These are phyloP conservation scores for Udeniomyces megalosporus DNA, from an alignment of 768 basidiomycete species.

Conservation along the genomic window DNA sequence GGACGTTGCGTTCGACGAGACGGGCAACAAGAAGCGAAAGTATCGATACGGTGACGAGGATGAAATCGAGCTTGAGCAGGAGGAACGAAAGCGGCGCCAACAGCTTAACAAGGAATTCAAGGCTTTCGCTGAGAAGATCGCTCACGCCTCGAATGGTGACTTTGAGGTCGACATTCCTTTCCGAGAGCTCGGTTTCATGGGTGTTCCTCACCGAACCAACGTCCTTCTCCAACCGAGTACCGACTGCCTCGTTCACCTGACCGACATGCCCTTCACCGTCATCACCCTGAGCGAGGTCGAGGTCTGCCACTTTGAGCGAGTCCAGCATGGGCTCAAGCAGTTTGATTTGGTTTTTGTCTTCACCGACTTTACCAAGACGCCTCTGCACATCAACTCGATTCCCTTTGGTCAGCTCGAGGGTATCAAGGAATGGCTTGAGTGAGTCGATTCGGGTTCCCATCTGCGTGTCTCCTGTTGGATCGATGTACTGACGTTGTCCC, in stretches of 20 bases:
- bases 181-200: slow-evolving; percentile 89
- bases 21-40: slow-evolving; percentile 94
- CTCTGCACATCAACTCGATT: slow-evolving; percentile 92
- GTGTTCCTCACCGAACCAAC: slow-evolving; percentile 89
- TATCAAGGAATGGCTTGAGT: slow-evolving; percentile 97
- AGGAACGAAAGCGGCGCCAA: slow-evolving; percentile 76
- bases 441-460: too few species aligned
- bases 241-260: slow-evolving; percentile 86
- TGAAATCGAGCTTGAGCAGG: slow-evolving; percentile 96
- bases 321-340: slow-evolving; percentile 87
- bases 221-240: slow-evolving; percentile 90
- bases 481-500: neutral
- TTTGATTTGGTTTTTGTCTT: slow-evolving; percentile 96
- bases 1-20: slow-evolving; percentile 95
- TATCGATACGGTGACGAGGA: slow-evolving; percentile 96
- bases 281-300: slow-evolving; percentile 90
- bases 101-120: slow-evolving; percentile 89
- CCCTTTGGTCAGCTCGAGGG: slow-evolving; percentile 79
- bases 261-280: slow-evolving; percentile 89
- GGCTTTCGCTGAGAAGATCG: slow-evolving; percentile 77
- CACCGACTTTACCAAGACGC: slow-evolving; percentile 83
- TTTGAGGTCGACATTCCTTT: slow-evolving; percentile 93
- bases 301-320: slow-evolving; percentile 88
- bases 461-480: slow-evolving; percentile 15
- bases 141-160: slow-evolving; percentile 72